phyloP scores from a whole-genome alignment of 2,329 filamentous ascomycete genomes.

The Diaporthe sp. region DNA sequence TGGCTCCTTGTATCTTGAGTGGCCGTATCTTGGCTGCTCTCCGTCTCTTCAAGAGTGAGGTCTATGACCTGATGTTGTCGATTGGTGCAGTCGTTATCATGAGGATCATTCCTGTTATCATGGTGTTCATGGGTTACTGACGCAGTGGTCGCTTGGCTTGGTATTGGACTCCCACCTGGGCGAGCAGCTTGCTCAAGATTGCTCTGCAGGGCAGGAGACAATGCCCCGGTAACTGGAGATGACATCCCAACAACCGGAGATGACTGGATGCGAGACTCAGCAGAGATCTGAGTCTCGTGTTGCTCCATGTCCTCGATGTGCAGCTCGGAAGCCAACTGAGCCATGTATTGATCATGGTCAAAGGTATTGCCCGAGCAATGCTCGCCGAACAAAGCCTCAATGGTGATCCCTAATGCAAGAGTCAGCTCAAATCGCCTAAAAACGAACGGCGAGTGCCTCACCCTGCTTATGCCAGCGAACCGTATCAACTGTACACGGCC shows the following conservation, averaged over 20 bases:
- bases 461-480: slow-evolving; percentile 71
- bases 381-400: slow-evolving; percentile 79
- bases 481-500: slow-evolving; percentile 83
- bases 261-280: slow-evolving; percentile 20
- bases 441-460: slow-evolving; percentile 19
- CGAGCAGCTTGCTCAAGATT: background rate
- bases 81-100: too few species aligned
- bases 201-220: background rate
- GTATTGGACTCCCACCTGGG: background rate
- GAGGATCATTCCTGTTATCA: too few species aligned
- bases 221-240: background rate
- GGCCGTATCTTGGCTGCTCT: background rate
- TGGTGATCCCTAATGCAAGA: slow-evolving; percentile 64
- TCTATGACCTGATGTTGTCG: slow-evolving; percentile 32
- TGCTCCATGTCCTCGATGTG: background rate
- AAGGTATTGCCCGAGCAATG: slow-evolving; percentile 75
- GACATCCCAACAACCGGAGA: background rate
- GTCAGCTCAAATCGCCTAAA: background rate
- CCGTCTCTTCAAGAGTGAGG: slow-evolving; percentile 23
- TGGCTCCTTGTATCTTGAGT: background rate
- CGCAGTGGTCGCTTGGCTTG: background rate
- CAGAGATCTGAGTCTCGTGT: slow-evolving; percentile 32
- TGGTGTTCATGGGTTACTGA: background rate
- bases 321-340: slow-evolving; percentile 46
- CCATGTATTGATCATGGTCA: slow-evolving; percentile 75